Evolutionary conservation across 2,329 filamentous ascomycete species (phyloP).

Genomic region (Xylariales sp.): DNA sequence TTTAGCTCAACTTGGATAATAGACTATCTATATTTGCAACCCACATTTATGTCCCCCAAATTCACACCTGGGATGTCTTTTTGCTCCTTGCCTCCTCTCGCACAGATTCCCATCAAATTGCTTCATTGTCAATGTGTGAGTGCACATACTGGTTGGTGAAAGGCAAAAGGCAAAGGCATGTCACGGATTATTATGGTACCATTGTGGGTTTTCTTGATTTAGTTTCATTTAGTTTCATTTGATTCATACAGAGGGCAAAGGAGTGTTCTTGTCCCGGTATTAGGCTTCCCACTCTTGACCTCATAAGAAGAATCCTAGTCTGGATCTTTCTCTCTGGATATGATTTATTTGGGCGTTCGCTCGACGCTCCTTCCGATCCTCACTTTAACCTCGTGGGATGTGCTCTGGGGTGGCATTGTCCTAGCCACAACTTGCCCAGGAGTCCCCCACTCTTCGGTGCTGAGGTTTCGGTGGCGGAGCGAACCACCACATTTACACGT

Average conservation of each 20-base stretch:
- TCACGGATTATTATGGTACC: no score
- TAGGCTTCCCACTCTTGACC: conserved; percentile 5
- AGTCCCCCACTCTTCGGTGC: conserved; percentile 57
- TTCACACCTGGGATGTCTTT: no score
- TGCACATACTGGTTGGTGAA: no score
- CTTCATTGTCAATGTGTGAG: no score
- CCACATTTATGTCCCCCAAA: no score
- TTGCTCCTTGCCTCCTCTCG: no score
- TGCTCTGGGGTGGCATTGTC: conserved; percentile 36
- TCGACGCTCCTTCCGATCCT: conserved; percentile 61
- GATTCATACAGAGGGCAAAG: conserved; percentile 6
- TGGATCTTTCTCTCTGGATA: conserved; percentile 9
- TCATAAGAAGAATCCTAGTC: conserved; percentile 1
- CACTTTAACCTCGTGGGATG: conserved; percentile 69
- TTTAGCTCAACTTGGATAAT: no score
- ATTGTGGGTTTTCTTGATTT: no score
- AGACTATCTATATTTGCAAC: no score
- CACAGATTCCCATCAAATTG: no score
- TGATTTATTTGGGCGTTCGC: conserved; percentile 42
- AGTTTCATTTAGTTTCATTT: conserved; percentile 4
- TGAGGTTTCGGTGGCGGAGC: conserved; percentile 61
- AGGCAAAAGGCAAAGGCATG: no score
- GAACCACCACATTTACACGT: conserved; percentile 47
- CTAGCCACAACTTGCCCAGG: not conserved
- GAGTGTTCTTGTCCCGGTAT: conserved; percentile 7